Conservation (phyloP, 2,329 filamentous ascomycete genomes). For the Sclerotinia spermophila region DNA sequence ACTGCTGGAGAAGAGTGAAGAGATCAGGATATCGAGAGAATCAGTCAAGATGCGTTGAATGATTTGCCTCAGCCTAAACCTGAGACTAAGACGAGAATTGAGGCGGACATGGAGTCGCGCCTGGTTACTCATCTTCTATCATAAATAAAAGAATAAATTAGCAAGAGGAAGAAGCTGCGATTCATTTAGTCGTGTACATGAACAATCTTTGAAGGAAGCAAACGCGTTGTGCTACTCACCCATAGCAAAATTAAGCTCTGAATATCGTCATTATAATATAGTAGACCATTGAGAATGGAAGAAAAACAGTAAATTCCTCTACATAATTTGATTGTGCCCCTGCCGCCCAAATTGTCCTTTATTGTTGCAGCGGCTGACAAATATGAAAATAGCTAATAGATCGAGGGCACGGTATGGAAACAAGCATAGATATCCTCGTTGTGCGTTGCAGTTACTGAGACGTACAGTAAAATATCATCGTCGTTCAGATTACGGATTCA, state of each 20-base stretch:
- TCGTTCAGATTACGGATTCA: not conserved
- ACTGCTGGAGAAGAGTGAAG: constrained; percentile 31
- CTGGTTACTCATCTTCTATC: not conserved
- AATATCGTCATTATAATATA: no score
- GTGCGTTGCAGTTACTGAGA: not conserved
- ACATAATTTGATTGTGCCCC: no score
- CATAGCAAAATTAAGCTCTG: not conserved
- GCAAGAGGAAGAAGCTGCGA: not conserved
- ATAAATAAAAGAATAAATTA: not conserved
- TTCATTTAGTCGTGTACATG: not conserved
- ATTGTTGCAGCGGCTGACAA: not conserved
- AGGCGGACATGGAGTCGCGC: not conserved
- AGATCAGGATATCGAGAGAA: not conserved
- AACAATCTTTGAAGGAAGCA: not conserved
- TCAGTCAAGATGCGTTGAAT: not conserved
- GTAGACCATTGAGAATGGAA: no score
- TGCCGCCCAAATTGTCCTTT: not conserved
- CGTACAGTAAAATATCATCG: not conserved
- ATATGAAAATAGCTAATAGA: not conserved
- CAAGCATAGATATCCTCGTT: not conserved
- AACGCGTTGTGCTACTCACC: not conserved
- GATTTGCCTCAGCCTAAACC: not conserved
- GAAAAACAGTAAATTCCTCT: not conserved
- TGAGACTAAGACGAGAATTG: not conserved
- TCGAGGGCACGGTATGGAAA: not conserved